phyloP scores from a whole-genome alignment of 2,329 filamentous ascomycete genomes.

The Zopfia rhizophila region DNA sequence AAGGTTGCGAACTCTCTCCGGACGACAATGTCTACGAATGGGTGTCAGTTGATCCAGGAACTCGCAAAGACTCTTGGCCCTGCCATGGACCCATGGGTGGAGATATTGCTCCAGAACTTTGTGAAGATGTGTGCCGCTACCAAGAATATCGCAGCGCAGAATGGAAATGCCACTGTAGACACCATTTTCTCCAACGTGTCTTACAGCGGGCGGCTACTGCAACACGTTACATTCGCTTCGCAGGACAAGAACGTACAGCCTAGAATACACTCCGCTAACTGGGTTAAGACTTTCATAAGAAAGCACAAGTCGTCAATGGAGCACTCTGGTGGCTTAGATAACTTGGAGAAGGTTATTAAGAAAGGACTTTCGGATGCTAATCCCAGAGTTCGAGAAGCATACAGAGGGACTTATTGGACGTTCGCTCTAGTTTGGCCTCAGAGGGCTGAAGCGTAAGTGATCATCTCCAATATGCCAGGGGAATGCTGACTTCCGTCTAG shows the following conservation, averaged over 20 bases:
- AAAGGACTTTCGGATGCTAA: slow-evolving; percentile 91
- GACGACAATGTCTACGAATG: slow-evolving; percentile 90
- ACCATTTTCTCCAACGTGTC: slow-evolving; percentile 81
- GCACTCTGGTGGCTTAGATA: slow-evolving; percentile 82
- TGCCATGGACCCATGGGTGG: slow-evolving; percentile 86
- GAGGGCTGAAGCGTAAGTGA: slow-evolving; percentile 75
- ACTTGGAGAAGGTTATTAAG: slow-evolving; percentile 87
- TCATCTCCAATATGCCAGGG: not conserved
- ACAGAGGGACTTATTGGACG: slow-evolving; percentile 86
- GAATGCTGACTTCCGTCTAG: slow-evolving; percentile 55
- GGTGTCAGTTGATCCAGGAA: slow-evolving; percentile 85
- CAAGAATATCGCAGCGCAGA: slow-evolving; percentile 91
- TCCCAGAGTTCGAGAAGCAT: slow-evolving; percentile 86
- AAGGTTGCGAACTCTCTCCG: slow-evolving; percentile 85
- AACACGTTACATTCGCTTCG: slow-evolving; percentile 83
- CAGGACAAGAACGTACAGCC: slow-evolving; percentile 96
- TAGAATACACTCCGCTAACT: slow-evolving; percentile 79
- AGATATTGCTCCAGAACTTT: slow-evolving; percentile 87
- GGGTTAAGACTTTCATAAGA: slow-evolving; percentile 84
- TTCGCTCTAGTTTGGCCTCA: slow-evolving; percentile 82
- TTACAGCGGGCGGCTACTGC: slow-evolving; percentile 82
- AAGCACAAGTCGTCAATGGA: slow-evolving; percentile 88
- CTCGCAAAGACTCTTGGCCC: slow-evolving; percentile 79
- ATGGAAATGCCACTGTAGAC: slow-evolving; percentile 83
- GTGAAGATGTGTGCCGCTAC: slow-evolving; percentile 90